Conservation (phyloP, 176 grass and related monocot genomes). For the Tillandsia leiboldiana region DNA sequence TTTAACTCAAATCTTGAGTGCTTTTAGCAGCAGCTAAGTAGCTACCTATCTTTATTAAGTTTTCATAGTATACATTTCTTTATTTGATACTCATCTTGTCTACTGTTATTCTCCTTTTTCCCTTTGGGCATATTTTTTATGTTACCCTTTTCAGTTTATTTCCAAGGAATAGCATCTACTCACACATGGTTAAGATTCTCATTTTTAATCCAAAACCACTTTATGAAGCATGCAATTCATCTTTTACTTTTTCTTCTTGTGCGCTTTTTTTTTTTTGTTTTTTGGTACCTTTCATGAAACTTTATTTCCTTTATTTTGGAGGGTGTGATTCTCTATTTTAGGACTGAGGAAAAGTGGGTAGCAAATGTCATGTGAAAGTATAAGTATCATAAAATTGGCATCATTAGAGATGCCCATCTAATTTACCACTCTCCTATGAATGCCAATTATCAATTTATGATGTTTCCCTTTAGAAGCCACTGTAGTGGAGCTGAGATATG, state of each 20-base stretch:
- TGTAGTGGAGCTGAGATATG: too few relatives aligned
- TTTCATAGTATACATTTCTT: not conserved
- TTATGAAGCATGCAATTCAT: constrained; percentile 16
- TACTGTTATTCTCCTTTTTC: not conserved
- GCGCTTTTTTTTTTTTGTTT: constrained; percentile 20
- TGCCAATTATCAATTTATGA: too few relatives aligned
- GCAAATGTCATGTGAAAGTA: not conserved
- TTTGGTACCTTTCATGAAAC: constrained; percentile 5
- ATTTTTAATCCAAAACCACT: constrained; percentile 36
- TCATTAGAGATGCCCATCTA: not conserved
- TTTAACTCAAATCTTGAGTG: constrained; percentile 25
- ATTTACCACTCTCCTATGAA: too few relatives aligned
- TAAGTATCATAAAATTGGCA: not conserved
- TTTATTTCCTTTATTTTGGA: constrained; percentile 13
- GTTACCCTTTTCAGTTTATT: constrained; percentile 11
- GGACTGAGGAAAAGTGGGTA: not conserved
- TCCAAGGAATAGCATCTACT: constrained; percentile 1
- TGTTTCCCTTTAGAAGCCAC: too few relatives aligned
- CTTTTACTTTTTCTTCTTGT: constrained; percentile 7
- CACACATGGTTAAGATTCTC: constrained; percentile 33
- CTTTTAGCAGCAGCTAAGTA: constrained; percentile 9
- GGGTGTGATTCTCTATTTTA: constrained; percentile 2
- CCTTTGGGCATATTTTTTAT: not conserved
- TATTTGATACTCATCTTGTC: not conserved
- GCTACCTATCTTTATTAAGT: constrained; percentile 1